phyloP scores from a whole-genome alignment of 2,329 filamentous ascomycete genomes.

The Botryotinia convoluta region DNA sequence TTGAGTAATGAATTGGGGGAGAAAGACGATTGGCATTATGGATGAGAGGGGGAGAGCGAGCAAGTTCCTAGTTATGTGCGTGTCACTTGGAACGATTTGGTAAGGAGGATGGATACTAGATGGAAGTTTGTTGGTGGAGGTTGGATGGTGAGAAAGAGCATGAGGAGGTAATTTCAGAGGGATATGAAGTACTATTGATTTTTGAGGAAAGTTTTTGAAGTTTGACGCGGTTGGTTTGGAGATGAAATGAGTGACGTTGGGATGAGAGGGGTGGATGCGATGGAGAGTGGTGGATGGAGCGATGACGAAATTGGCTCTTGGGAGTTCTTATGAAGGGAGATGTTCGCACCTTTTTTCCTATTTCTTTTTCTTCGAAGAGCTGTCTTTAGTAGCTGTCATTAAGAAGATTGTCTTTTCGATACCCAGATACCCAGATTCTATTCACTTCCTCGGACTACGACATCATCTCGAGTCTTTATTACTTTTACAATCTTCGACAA shows the following conservation, averaged over 20 bases:
- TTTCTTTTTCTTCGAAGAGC: neutral
- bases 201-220: neutral
- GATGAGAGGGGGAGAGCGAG: neutral
- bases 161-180: constrained; percentile 12
- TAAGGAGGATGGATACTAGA: neutral
- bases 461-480: neutral
- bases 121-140: neutral
- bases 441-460: neutral
- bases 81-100: neutral
- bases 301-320: constrained; percentile 13
- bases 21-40: constrained; percentile 3
- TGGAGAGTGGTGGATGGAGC: neutral
- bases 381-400: constrained; percentile 1
- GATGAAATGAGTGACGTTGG: constrained; percentile 7
- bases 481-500: neutral
- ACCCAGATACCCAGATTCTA: constrained; percentile 11
- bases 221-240: constrained; percentile 4
- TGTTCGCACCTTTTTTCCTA: constrained; percentile 13
- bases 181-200: neutral
- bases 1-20: neutral
- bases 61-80: constrained; percentile 1
- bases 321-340: constrained; percentile 14
- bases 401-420: constrained; percentile 11
- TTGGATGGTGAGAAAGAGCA: neutral
- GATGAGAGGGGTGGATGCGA: neutral